Percentiles rank a stretch among this genome's conserved stretches.
Evolutionary conservation across 495 filamentous ascomycete genomes (phyloP).

Genomic region (Hypoxylon perforatum): DNA sequence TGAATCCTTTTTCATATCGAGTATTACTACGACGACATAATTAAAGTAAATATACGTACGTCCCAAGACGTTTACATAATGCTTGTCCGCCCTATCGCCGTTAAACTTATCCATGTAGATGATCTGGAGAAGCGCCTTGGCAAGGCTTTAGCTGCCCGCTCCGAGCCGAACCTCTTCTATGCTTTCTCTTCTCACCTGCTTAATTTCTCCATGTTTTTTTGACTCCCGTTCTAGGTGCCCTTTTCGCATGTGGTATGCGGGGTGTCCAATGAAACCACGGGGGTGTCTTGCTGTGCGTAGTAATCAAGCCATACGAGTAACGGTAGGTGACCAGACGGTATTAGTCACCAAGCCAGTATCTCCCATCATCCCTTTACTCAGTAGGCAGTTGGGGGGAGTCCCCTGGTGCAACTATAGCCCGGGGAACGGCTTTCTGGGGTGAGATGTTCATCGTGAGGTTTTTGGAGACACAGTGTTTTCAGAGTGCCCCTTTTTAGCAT

Average conservation of each 20-base stretch:
- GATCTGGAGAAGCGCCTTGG: slow-evolving; percentile 36
- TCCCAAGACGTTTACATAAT: slow-evolving; percentile 9
- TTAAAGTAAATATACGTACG: slow-evolving; percentile 8
- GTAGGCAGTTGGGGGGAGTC: slow-evolving; percentile 14
- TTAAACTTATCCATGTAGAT: slow-evolving; percentile 10
- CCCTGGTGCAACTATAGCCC: slow-evolving; percentile 20
- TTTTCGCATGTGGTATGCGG: slow-evolving; percentile 35
- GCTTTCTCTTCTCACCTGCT: slow-evolving; percentile 30
- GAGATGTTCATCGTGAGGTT: not conserved
- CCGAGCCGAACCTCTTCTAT: slow-evolving; percentile 31
- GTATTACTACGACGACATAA: slow-evolving; percentile 34
- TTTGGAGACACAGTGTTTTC: not conserved
- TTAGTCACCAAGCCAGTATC: slow-evolving; percentile 32
- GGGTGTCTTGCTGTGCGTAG: slow-evolving; percentile 34
- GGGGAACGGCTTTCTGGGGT: slow-evolving; percentile 11
- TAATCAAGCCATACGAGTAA: slow-evolving; percentile 33
- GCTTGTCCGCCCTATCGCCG: slow-evolving; percentile 22
- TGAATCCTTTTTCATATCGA: slow-evolving; percentile 21
- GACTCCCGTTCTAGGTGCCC: slow-evolving; percentile 6
- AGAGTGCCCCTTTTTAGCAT: not conserved
- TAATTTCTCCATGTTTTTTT: slow-evolving; percentile 33
- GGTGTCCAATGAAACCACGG: slow-evolving; percentile 31
- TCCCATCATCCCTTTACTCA: not conserved
- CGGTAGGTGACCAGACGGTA: slow-evolving; percentile 26
- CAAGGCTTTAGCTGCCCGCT: slow-evolving; percentile 36